Evolutionary conservation across 176 grass and related monocot species (phyloP), one percentile per base, ranked within the genome.

Genomic region (Canna indica): DNA sequence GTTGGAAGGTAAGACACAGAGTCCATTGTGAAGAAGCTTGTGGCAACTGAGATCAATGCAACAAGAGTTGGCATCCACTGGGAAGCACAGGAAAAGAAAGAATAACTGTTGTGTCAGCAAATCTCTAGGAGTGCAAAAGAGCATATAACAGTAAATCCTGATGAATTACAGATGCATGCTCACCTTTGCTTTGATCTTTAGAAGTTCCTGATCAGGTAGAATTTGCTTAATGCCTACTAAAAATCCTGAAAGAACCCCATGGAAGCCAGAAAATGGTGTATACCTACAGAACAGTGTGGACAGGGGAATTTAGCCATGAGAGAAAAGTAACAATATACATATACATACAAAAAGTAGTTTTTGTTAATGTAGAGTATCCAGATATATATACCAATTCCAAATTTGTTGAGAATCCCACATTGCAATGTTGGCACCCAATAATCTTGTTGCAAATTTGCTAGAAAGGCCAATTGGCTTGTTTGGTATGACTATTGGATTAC

Each of bases 181-280:
- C 54, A 99, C 94, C 94, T 99, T 99, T 75, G 48, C 86, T 82
- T 90, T 99, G 47, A 99, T 85, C 78, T 92, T 90, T 71, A 99
- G 56, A 90, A 94, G 76, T 60, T 99, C 94, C 59, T 90, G 86
- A 73, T 99, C 94, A 68, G 94, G 86, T 85, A 99, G 71, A 82
- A 99, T 80, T 75, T 99, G 94, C 36, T 99, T 99, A 75, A 93
- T 87, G 48, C 84, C 94, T 58, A 99, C 94, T 36, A 99, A 58
- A 82, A 92, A 85, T 77, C 94, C 94, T 33, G 89, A 87, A 29
- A 99, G 75, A 80, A 90, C 82, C 64, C 94, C 94, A 78, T 93
- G 83, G 85, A 99, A 99, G 44, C 94, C 94, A 85, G 86, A 92
- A 74, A 99, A 65, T 74, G 94, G 89, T 56, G 86, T 87, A 52